A percentile compares a stretch with the other conserved stretches of the same genome.
Evolutionary conservation across 768 basidiomycete species (phyloP).

Genomic region (Rickenella mellea): DNA sequence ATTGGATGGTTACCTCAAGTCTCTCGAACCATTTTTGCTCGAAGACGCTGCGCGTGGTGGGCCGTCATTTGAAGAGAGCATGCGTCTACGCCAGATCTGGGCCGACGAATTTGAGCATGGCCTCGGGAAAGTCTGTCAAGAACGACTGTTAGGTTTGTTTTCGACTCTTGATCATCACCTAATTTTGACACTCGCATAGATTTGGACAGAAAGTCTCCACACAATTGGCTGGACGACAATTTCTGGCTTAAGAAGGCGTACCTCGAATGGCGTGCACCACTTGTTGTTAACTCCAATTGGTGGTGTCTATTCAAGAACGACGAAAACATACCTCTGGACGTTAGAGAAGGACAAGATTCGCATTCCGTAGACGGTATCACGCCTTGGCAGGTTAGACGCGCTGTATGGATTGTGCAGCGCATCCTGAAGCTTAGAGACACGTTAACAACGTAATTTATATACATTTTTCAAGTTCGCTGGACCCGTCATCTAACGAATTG

Average conservation of each 20-base stretch:
- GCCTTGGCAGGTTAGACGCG: conserved; percentile 77
- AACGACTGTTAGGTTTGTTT: conserved; percentile 58
- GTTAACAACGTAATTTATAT: conserved; percentile 44
- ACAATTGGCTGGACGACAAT: conserved; percentile 93
- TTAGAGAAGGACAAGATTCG: conserved; percentile 14
- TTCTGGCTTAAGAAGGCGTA: conserved; percentile 88
- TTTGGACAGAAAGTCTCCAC: conserved; percentile 71
- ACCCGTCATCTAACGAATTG: too few relatives aligned
- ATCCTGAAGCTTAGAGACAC: conserved; percentile 64
- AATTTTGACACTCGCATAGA: conserved; percentile 31
- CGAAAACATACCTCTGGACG: conserved; percentile 38
- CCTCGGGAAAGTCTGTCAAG: conserved; percentile 59
- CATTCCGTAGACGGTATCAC: conserved; percentile 31
- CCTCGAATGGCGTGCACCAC: conserved; percentile 76
- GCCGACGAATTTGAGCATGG: conserved; percentile 64
- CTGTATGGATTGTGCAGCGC: conserved; percentile 72
- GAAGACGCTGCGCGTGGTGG: conserved; percentile 62
- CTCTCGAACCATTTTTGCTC: conserved; percentile 68
- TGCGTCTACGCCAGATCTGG: conserved; percentile 46
- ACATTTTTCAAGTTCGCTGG: too few relatives aligned
- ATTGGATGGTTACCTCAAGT: conserved; percentile 67
- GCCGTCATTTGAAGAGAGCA: conserved; percentile 37
- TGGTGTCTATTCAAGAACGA: conserved; percentile 86
- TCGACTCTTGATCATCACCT: conserved; percentile 3
- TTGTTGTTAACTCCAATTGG: conserved; percentile 92